Percentiles rank a stretch among this genome's conserved stretches.
Conservation (phyloP, 2,329 filamentous ascomycete species). For the Coniochaeta prunicola region DNA sequence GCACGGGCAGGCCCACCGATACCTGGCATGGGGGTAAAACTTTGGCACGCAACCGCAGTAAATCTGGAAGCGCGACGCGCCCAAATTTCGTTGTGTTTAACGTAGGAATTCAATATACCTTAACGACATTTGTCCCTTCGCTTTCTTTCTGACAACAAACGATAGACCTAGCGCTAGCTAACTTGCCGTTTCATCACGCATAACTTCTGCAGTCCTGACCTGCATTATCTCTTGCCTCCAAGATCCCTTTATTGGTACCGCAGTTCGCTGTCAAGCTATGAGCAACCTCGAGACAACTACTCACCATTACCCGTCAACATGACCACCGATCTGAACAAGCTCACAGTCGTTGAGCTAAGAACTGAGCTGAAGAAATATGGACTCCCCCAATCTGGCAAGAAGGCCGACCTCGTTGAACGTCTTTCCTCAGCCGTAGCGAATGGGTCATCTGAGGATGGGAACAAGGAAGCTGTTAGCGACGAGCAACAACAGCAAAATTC, state of each 20-base stretch:
- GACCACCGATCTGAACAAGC: constrained; percentile 44
- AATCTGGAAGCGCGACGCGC: not conserved
- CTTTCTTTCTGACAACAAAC: not conserved
- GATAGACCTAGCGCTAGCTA: not conserved
- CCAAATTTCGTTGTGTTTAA: not conserved
- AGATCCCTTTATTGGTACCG: not conserved
- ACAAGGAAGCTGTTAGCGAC: constrained; percentile 24
- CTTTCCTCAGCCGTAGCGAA: constrained; percentile 28
- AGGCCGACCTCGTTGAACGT: constrained; percentile 63
- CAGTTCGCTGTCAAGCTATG: not conserved
- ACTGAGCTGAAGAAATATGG: constrained; percentile 66
- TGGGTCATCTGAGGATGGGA: not conserved
- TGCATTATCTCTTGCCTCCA: not conserved
- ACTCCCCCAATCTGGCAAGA: constrained; percentile 62
- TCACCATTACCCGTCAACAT: constrained; percentile 22
- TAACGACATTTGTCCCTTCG: not conserved
- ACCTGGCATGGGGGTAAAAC: no score
- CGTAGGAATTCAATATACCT: not conserved
- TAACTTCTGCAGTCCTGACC: not conserved
- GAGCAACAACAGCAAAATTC: constrained; percentile 10
- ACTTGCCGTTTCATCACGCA: not conserved
- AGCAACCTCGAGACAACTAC: not conserved
- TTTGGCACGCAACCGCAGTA: no score
- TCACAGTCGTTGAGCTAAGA: constrained; percentile 70
- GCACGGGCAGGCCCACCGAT: no score